These are phyloP conservation scores for Pseudogymnoascus sp. DNA, from an alignment of 2,329 filamentous ascomycete genomes.

Conservation along the genomic window DNA sequence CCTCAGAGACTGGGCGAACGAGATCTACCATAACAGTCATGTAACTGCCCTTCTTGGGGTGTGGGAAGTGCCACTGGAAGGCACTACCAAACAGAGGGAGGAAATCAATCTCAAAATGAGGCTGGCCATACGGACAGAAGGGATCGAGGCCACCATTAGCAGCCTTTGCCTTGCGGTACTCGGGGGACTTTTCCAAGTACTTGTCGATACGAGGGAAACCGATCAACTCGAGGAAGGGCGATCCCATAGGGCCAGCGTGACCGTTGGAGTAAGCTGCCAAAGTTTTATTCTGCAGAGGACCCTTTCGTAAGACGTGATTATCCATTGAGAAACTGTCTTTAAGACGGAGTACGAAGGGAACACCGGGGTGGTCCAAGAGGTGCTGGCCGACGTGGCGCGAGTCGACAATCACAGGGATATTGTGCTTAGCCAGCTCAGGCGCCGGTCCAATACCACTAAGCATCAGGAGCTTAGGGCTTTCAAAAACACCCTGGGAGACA, in stretches of 20 bases:
- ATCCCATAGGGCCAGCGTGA: slow-evolving; percentile 33
- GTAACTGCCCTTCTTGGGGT: slow-evolving; percentile 37
- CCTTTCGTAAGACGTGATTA: slow-evolving; percentile 30
- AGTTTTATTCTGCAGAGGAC: slow-evolving; percentile 30
- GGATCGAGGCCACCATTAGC: slow-evolving; percentile 38
- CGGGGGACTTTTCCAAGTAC: slow-evolving; percentile 36
- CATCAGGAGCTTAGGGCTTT: slow-evolving; percentile 10
- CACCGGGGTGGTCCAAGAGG: slow-evolving; percentile 31
- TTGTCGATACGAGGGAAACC: too few species aligned
- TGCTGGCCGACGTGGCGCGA: slow-evolving; percentile 27
- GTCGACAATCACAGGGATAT: slow-evolving; percentile 20
- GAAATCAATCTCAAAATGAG: slow-evolving; percentile 56
- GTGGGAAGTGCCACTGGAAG: slow-evolving; percentile 42
- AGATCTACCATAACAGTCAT: slow-evolving; percentile 49
- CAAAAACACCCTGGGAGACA: too few species aligned
- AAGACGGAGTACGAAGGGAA: slow-evolving; percentile 32
- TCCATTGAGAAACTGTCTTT: slow-evolving; percentile 35
- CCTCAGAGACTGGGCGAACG: slow-evolving; percentile 36
- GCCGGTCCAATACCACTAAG: slow-evolving; percentile 12
- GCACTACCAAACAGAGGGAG: slow-evolving; percentile 46
- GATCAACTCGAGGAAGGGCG: slow-evolving; percentile 41
- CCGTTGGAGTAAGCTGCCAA: slow-evolving; percentile 30
- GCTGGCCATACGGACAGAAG: slow-evolving; percentile 47
- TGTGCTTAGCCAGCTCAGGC: slow-evolving; percentile 26
- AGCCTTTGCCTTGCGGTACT: slow-evolving; percentile 38